Percentiles rank a stretch among this genome's conserved stretches.
These are phyloP conservation scores for Trametes cinnabarina DNA, from an alignment of 768 basidiomycete genomes.

Conservation along the genomic window DNA sequence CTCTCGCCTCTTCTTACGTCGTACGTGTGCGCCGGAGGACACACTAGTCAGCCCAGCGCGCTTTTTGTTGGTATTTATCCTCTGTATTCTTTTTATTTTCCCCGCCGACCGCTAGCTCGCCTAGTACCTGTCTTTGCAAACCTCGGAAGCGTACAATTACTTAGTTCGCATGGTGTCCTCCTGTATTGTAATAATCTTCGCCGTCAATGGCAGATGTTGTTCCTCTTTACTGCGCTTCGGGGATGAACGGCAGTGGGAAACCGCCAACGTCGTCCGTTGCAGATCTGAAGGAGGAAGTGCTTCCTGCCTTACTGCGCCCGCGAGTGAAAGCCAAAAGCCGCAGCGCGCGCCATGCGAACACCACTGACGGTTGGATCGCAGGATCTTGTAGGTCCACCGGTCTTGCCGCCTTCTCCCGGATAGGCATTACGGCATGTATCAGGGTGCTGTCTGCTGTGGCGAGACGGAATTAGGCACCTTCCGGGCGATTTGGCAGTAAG, in stretches of 20 bases:
- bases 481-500: conserved; percentile 1
- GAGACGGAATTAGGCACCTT: neutral
- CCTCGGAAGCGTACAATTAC: conserved; percentile 14
- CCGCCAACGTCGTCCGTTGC: no score
- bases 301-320: neutral
- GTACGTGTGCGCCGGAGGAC: neutral
- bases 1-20: neutral
- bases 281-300: no score
- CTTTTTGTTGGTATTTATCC: conserved; percentile 19
- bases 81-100: conserved; percentile 15
- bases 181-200: conserved; percentile 18
- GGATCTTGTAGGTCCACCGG: conserved; percentile 19
- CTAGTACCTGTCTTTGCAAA: conserved; percentile 1
- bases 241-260: neutral
- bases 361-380: neutral
- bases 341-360: neutral
- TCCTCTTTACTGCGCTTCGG: neutral
- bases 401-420: conserved; percentile 1
- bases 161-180: conserved; percentile 10
- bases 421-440: conserved; percentile 15
- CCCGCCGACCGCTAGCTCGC: neutral
- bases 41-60: no score
- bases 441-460: neutral
- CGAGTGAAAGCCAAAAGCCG: neutral
- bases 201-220: conserved; percentile 17